phyloP scores from a whole-genome alignment of 164 flowering plant genomes.

The Umbilicus rupestris region DNA sequence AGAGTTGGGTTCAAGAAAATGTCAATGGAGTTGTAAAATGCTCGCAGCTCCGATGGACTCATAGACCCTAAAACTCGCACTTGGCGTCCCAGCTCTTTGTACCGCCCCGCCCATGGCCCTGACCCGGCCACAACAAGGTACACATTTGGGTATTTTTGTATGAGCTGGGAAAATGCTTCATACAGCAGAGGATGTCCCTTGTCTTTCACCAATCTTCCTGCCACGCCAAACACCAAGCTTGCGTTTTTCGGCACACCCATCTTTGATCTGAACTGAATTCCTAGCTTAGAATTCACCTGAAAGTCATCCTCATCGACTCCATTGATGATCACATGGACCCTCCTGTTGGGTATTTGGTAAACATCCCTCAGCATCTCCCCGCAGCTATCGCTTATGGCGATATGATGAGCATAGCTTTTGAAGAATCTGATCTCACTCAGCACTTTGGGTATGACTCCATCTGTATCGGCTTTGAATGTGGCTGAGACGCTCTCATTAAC shows the following conservation, averaged over 20 bases:
- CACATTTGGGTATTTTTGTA: conserved; percentile 24
- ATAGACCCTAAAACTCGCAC: conserved; percentile 62
- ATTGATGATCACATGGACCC: conserved; percentile 81
- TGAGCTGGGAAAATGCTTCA: conserved; percentile 51
- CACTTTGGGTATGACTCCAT: conserved; percentile 50
- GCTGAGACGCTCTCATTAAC: conserved; percentile 48
- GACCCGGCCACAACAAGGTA: conserved; percentile 70
- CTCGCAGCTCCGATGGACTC: conserved; percentile 38
- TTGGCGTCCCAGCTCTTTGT: conserved; percentile 45
- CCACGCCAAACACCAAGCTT: conserved; percentile 60
- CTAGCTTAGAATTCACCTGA: conserved; percentile 20
- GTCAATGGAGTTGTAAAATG: conserved; percentile 65
- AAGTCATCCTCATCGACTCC: conserved; percentile 62
- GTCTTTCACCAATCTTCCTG: conserved; percentile 79
- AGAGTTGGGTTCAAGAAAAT: conserved; percentile 78
- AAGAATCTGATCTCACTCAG: conserved; percentile 74
- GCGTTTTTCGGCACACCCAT: conserved; percentile 57
- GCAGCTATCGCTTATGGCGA: conserved; percentile 80
- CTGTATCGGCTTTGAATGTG: conserved; percentile 29
- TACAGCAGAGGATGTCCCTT: conserved; percentile 75
- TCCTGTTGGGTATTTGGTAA: conserved; percentile 58
- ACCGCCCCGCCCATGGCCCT: conserved; percentile 76
- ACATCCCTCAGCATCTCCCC: conserved; percentile 82
- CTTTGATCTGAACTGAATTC: conserved; percentile 33
- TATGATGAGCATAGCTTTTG: conserved; percentile 56